Evolutionary conservation across 148 eudicot genomes (phyloP).

Genomic region (Spergularia bocconei): DNA sequence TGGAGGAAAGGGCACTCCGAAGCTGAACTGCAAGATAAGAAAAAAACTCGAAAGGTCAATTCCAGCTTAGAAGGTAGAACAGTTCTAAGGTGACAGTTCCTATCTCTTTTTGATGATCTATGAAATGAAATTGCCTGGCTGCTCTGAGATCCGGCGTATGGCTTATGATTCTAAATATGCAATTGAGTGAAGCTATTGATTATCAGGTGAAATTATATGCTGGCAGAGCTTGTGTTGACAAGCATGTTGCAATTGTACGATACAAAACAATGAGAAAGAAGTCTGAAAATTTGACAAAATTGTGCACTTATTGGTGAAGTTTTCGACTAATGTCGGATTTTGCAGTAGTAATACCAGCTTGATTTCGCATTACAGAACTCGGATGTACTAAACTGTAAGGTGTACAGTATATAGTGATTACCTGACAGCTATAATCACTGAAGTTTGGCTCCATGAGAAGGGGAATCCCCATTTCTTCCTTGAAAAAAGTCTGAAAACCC

Average conservation of each 20-base stretch:
- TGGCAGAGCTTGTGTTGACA: too few relatives aligned
- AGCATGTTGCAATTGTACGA: too few relatives aligned
- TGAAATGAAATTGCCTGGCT: too few relatives aligned
- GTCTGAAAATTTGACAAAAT: too few relatives aligned
- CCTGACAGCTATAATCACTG: constrained; percentile 95
- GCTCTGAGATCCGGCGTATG: too few relatives aligned
- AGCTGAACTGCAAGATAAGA: constrained; percentile 56
- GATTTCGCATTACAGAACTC: too few relatives aligned
- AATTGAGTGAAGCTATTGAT: too few relatives aligned
- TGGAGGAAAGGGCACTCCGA: constrained; percentile 58
- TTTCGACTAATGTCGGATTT: background rate
- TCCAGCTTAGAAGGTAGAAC: background rate
- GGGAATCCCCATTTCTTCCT: constrained; percentile 88
- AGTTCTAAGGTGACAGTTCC: background rate
- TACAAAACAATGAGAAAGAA: too few relatives aligned
- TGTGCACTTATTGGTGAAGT: too few relatives aligned
- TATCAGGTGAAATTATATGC: too few relatives aligned
- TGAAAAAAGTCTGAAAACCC: constrained; percentile 59
- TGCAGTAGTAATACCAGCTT: background rate
- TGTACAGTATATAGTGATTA: constrained; percentile 19
- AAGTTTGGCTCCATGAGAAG: constrained; percentile 93
- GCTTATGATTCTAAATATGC: too few relatives aligned
- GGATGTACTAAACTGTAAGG: background rate
- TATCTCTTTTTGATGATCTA: background rate
- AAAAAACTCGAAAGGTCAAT: background rate